Percentiles rank a stretch among this genome's conserved stretches.
Evolutionary conservation across 2,329 filamentous ascomycete species (phyloP).

Genomic region (Colletotrichum orbiculare): DNA sequence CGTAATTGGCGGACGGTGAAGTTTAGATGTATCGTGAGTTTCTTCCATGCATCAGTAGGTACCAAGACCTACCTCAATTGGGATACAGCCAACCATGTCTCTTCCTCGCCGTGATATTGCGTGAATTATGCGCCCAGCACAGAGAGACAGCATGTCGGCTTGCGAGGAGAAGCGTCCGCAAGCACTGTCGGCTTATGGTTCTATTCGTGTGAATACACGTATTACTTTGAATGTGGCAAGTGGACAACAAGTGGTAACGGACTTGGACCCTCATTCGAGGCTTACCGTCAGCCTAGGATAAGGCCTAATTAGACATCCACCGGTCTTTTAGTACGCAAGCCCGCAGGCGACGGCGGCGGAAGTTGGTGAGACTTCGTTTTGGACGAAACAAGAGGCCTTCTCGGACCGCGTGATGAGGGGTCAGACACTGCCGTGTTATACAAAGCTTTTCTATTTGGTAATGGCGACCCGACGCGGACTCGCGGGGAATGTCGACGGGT

Average conservation of each 20-base stretch:
- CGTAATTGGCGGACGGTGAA: too few relatives aligned
- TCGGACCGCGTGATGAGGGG: slow-evolving; percentile 28
- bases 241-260: not conserved
- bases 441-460: slow-evolving; percentile 36
- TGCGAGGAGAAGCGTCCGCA: not conserved
- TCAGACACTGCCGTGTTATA: slow-evolving; percentile 33
- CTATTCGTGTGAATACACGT: too few relatives aligned
- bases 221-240: not conserved
- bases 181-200: too few relatives aligned
- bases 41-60: too few relatives aligned
- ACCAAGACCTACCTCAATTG: not conserved
- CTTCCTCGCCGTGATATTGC: slow-evolving; percentile 4
- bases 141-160: not conserved
- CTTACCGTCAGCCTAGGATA: not conserved
- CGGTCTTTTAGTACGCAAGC: slow-evolving; percentile 25
- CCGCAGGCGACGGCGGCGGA: slow-evolving; percentile 17
- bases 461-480: slow-evolving; percentile 32
- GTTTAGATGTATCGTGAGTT: too few relatives aligned
- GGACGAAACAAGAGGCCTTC: slow-evolving; percentile 33
- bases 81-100: not conserved
- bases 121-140: slow-evolving; percentile 3
- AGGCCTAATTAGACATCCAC: slow-evolving; percentile 8
- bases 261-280: slow-evolving; percentile 7
- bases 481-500: slow-evolving; percentile 31
- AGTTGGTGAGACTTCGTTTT: slow-evolving; percentile 7